Evolutionary conservation across 371 early-diverging fungal species (phyloP), one percentile per base, ranked within the genome.

Genomic region (Rhizopus sp.): DNA sequence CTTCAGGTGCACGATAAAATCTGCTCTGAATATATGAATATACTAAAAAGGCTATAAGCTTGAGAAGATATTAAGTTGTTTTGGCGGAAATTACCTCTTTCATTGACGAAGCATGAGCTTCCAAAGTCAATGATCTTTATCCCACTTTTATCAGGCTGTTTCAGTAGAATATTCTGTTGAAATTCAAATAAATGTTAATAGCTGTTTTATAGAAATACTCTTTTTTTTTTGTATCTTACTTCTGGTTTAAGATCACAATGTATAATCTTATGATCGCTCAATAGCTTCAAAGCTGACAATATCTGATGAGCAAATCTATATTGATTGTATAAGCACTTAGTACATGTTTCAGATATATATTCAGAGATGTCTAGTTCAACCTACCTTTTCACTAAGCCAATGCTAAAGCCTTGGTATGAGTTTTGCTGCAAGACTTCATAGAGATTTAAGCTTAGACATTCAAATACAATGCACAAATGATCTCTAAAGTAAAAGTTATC

Each of bases 181-280:
- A 13, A 4, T 7, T 17, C 5, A 17, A 40, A 16, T 8, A 16
- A 42, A 17, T 29, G 16, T 42, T 44, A 38, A 49, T 13, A 34
- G 9, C 15, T 17, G 5, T 34, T 3, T 1, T 13, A 5, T 47
- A 33, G 35, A 4, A 23, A 34, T 16, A 7, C 10, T 15, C n/a
- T 31, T 41, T 7, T 3, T 39, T 34, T 53, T 35, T 9, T 48
- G n/a, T n/a, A n/a, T n/a, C n/a, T n/a, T 64, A 87, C 88, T 77
- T 97, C 98, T 3, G 98, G 98, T 62, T 98, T 98, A 53, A 98
- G 77, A 67, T 99, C 99, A 57, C 97, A 94, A 67, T 99, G 99
- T 9, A 96, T 89, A 49, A 99, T 90, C 47, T 85, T 81, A 38
- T 88, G 75, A 17, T 75, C 61, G 41, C 68, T 66, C 55, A 99